Conservation (phyloP, 2,329 filamentous ascomycete species). For the Biscogniauxia sp. region DNA sequence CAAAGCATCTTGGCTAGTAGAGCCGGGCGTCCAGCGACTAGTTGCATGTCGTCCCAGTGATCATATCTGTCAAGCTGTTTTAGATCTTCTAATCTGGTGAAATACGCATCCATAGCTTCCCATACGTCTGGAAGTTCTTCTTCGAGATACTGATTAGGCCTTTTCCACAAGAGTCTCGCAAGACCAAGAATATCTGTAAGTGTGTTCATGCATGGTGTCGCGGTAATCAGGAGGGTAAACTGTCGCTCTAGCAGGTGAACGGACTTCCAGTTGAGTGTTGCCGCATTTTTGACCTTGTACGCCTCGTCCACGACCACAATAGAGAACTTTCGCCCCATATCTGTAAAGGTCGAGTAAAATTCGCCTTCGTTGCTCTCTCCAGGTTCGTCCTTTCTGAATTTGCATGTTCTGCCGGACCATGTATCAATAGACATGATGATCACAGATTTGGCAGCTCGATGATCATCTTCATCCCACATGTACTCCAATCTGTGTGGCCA, state of each 20-base stretch:
- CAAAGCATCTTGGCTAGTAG: conserved; percentile 20
- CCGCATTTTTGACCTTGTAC: conserved; percentile 26
- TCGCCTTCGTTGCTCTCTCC: not conserved
- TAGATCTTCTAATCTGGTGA: conserved; percentile 6
- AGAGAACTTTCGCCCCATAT: conserved; percentile 21
- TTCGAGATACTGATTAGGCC: conserved; percentile 15
- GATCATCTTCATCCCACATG: conserved; percentile 25
- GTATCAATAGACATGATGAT: conserved; percentile 28
- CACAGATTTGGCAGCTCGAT: conserved; percentile 17
- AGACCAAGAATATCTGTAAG: conserved; percentile 26
- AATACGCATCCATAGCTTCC: conserved; percentile 1
- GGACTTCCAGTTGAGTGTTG: conserved; percentile 25
- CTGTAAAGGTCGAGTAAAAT: conserved; percentile 20
- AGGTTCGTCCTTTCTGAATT: too few relatives aligned
- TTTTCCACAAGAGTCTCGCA: conserved; percentile 24
- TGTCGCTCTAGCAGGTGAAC: conserved; percentile 23
- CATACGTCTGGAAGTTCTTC: not conserved
- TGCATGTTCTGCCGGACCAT: conserved; percentile 23
- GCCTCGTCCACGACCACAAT: conserved; percentile 31
- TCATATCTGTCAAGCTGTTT: conserved; percentile 7
- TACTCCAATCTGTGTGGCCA: conserved; percentile 20
- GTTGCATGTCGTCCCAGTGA: conserved; percentile 12
- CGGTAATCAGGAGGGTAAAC: conserved; percentile 30
- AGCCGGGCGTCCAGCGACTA: conserved; percentile 21
- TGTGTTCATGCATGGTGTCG: conserved; percentile 28